Percentiles rank a stretch among this genome's conserved stretches.
Evolutionary conservation across 2,329 filamentous ascomycete genomes (phyloP).

Genomic region (Ophiostoma angusticollis): DNA sequence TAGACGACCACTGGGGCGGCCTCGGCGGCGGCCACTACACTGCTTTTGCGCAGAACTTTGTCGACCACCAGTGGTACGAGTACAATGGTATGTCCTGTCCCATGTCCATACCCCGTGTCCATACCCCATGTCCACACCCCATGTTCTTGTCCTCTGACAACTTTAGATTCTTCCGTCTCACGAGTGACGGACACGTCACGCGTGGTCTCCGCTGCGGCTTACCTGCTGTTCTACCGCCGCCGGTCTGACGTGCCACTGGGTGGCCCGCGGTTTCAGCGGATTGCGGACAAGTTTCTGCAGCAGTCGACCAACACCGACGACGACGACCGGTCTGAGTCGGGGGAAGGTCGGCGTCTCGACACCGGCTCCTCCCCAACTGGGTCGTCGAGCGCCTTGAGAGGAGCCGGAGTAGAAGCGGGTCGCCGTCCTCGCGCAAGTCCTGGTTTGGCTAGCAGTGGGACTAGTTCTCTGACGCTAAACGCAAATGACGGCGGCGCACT

Average conservation of each 20-base stretch:
- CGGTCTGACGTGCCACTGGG: conserved; percentile 67
- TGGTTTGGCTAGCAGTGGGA: conserved; percentile 39
- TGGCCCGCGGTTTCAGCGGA: conserved; percentile 58
- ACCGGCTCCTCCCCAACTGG: conserved; percentile 72
- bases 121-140: no score
- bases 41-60: conserved; percentile 84
- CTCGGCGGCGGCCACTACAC: conserved; percentile 95
- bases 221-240: conserved; percentile 90
- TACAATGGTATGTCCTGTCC: conserved; percentile 65
- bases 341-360: conserved; percentile 81
- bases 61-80: conserved; percentile 83
- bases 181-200: conserved; percentile 44
- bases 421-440: conserved; percentile 45
- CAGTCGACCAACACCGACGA: conserved; percentile 31
- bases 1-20: conserved; percentile 91
- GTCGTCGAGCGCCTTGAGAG: conserved; percentile 77
- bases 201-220: conserved; percentile 66
- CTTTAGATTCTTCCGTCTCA: conserved; percentile 59
- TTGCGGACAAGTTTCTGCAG: conserved; percentile 51
- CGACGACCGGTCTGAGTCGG: conserved; percentile 36
- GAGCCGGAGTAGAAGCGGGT: conserved; percentile 67
- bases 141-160: no score
- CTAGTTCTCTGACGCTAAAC: conserved; percentile 2
- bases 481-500: not conserved
- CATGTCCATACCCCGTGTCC: no score